Evolutionary conservation across 2,329 filamentous ascomycete species (phyloP).

Genomic region (Calonectria crousiana): DNA sequence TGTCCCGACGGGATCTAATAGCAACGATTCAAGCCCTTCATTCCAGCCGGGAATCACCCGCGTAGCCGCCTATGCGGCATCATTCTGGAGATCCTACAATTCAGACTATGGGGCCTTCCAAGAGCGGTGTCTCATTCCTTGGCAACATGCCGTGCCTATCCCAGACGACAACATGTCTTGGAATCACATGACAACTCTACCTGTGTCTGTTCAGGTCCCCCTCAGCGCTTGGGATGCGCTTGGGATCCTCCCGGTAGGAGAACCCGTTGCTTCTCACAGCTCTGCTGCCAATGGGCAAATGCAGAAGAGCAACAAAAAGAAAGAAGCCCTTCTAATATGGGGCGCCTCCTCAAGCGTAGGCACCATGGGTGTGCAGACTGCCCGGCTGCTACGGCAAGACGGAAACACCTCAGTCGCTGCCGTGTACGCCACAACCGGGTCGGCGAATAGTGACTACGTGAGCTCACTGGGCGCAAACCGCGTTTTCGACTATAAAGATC

Average conservation of each 20-base stretch:
- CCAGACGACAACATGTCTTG: slow-evolving; percentile 50
- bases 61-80: slow-evolving; percentile 53
- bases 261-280: slow-evolving; percentile 21
- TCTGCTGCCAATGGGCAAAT: not conserved
- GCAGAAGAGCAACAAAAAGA: slow-evolving; percentile 11
- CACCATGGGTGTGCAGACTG: slow-evolving; percentile 57
- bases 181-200: slow-evolving; percentile 55
- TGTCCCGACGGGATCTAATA: slow-evolving; percentile 45
- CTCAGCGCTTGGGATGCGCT: slow-evolving; percentile 55
- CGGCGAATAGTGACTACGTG: slow-evolving; percentile 50
- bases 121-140: slow-evolving; percentile 55
- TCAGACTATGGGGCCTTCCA: slow-evolving; percentile 63
- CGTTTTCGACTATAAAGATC: slow-evolving; percentile 56
- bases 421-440: slow-evolving; percentile 56
- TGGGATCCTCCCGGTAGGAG: slow-evolving; percentile 45
- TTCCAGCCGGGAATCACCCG: slow-evolving; percentile 52
- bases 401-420: slow-evolving; percentile 47
- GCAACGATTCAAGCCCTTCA: slow-evolving; percentile 15
- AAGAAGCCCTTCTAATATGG: slow-evolving; percentile 56
- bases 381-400: slow-evolving; percentile 51
- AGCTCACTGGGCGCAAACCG: slow-evolving; percentile 50
- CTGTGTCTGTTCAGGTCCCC: slow-evolving; percentile 52
- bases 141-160: slow-evolving; percentile 53
- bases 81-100: slow-evolving; percentile 55
- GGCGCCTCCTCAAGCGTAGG: slow-evolving; percentile 60